phyloP scores from a whole-genome alignment of 1,284 basidiomycete species.

The Ustilago sp. region DNA sequence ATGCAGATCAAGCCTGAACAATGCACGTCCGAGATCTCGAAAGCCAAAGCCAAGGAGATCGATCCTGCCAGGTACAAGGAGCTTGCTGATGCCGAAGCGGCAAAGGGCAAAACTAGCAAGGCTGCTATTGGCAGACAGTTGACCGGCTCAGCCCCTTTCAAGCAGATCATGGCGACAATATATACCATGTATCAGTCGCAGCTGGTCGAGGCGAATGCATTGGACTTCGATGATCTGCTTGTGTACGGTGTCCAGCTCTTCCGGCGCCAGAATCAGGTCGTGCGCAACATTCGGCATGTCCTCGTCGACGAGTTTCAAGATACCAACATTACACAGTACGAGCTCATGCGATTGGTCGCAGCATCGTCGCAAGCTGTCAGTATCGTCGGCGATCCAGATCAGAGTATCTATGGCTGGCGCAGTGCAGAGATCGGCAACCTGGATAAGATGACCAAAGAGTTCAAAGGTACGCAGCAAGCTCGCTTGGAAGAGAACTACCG shows the following conservation, averaged over 20 bases:
- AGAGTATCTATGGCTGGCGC: conserved; percentile 92
- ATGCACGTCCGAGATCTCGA: conserved; percentile 79
- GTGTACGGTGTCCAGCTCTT: conserved; percentile 79
- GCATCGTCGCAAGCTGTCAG: conserved; percentile 73
- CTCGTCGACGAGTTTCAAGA: conserved; percentile 94
- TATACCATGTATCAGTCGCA: conserved; percentile 79
- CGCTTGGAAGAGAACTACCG: conserved; percentile 89
- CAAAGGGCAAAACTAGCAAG: conserved; percentile 22
- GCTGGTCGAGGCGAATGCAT: conserved; percentile 77
- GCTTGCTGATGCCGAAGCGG: conserved; percentile 29
- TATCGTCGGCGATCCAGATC: conserved; percentile 91
- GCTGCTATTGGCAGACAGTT: conserved; percentile 24
- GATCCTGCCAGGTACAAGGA: conserved; percentile 33
- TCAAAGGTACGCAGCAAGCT: conserved; percentile 73
- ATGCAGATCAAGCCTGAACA: conserved; percentile 76
- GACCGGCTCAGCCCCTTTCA: conserved; percentile 24
- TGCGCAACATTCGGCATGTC: conserved; percentile 79
- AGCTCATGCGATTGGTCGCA: conserved; percentile 77
- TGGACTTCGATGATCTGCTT: conserved; percentile 91
- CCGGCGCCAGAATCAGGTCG: conserved; percentile 73
- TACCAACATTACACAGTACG: conserved; percentile 87
- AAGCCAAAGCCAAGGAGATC: conserved; percentile 80
- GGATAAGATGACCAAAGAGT: conserved; percentile 61
- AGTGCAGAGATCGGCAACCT: conserved; percentile 74
- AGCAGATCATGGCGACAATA: conserved; percentile 70